A percentile compares a stretch with the other conserved stretches of the same genome.
Conservation (phyloP, 345 rosid species). For the Syzygium aromaticum region DNA sequence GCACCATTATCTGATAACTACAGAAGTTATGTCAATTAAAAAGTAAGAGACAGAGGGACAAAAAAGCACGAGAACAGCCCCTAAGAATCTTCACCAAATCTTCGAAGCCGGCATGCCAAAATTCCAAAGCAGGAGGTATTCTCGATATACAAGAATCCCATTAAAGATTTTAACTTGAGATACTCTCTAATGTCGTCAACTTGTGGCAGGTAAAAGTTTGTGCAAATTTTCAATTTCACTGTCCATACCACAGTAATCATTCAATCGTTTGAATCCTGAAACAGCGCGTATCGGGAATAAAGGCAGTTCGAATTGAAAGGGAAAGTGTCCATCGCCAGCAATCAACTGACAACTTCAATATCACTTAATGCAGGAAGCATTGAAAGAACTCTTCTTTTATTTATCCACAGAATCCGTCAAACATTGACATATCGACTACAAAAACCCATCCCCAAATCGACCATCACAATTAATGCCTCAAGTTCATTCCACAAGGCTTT, state of each 20-base stretch:
- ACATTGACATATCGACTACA: background rate
- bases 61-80: background rate
- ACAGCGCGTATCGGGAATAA: background rate
- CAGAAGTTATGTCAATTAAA: slow-evolving; percentile 11
- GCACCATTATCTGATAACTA: slow-evolving; percentile 81
- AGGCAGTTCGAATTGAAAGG: background rate
- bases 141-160: background rate
- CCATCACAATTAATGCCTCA: background rate
- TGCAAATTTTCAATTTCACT: background rate
- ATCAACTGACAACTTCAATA: background rate
- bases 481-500: background rate
- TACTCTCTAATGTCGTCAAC: background rate
- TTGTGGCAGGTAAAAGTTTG: background rate
- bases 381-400: background rate
- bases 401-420: background rate
- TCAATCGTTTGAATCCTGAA: background rate
- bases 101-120: background rate
- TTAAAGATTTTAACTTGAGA: background rate
- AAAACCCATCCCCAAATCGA: background rate
- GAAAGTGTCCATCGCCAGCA: background rate
- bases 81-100: background rate
- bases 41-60: background rate
- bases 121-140: background rate
- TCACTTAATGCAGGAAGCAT: background rate
- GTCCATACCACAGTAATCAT: background rate